Evolutionary conservation across 768 basidiomycete genomes (phyloP), one percentile per base, ranked within the genome.

Genomic region (Agaricus sinodeliciosus): DNA sequence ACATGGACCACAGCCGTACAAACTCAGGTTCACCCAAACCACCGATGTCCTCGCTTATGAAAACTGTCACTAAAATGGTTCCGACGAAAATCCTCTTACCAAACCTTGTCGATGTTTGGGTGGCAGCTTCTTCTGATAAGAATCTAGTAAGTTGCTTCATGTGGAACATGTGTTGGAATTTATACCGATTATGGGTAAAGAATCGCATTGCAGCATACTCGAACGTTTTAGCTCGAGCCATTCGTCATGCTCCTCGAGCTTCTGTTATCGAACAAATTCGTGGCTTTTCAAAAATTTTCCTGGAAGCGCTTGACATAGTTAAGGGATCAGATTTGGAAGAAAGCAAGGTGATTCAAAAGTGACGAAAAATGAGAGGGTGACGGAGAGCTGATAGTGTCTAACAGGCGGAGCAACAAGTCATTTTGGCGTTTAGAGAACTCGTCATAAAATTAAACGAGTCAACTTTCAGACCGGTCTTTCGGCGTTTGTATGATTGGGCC

Each of bases 401-500:
- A 1, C 51, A 88, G 85, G 72, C 76, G n/a, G 78, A 84, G 65
- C 59, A 64, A 6, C 64, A 67, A 40, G 70, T 81, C 9, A 80
- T 90, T 52, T 65, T 77, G 1, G 85, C 94, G 0, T 97, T 96
- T 77, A 76, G 85, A 9, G 90, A 95, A 65, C 72, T 97, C 8
- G 89, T 94, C 9, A 81, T 91, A 49, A 97, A 97, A 67, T 74
- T 99, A 49, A 96, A 94, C 62, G 96, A 98, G 60, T 81, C 82
- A 0, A 78, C 86, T 0, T 98, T 99, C 82, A 80, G 83, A 57
- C 94, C 95, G 0, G 71, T 97, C 13, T 95, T 97, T 79, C 83
- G 93, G 50, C 84, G 85, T 49, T 67, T 94, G 53, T 93, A 90
- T 61, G 96, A 99, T 64, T 99, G 96, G 96, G 93, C 93, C 0